Conservation (phyloP, 1,139 yeast genomes). For the Nakaseomyces kungkrabaensis region DNA sequence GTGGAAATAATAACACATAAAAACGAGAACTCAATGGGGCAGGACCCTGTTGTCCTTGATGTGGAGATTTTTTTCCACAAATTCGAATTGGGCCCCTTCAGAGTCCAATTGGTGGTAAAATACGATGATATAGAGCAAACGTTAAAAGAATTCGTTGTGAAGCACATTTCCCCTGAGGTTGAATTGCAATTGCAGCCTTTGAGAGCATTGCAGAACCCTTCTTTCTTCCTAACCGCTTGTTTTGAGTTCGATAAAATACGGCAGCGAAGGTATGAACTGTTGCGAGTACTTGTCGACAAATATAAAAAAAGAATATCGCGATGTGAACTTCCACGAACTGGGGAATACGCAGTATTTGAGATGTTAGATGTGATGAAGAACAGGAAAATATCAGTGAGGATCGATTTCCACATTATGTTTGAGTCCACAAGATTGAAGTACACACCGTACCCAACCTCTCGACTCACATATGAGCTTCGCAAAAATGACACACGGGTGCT, state of each 20-base stretch:
- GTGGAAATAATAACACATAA: slow-evolving; percentile 2
- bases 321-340: neutral
- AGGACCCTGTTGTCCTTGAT: neutral
- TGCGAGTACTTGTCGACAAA: neutral
- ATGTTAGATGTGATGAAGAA: neutral
- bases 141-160: neutral
- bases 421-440: neutral
- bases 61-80: neutral
- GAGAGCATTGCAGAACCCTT: neutral
- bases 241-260: slow-evolving; percentile 5
- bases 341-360: neutral
- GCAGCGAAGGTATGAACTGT: neutral
- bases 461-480: neutral
- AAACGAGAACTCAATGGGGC: neutral
- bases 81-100: neutral
- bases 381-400: neutral
- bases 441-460: slow-evolving; percentile 1
- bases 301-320: neutral
- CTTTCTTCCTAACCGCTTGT: neutral
- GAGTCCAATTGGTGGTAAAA: neutral
- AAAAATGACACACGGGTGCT: neutral
- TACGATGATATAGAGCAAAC: slow-evolving; percentile 1
- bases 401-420: slow-evolving; percentile 3
- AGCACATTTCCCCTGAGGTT: neutral
- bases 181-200: neutral